Evolutionary conservation across 139 green algal genomes (phyloP).

Genomic region (Picochlorum sp.): DNA sequence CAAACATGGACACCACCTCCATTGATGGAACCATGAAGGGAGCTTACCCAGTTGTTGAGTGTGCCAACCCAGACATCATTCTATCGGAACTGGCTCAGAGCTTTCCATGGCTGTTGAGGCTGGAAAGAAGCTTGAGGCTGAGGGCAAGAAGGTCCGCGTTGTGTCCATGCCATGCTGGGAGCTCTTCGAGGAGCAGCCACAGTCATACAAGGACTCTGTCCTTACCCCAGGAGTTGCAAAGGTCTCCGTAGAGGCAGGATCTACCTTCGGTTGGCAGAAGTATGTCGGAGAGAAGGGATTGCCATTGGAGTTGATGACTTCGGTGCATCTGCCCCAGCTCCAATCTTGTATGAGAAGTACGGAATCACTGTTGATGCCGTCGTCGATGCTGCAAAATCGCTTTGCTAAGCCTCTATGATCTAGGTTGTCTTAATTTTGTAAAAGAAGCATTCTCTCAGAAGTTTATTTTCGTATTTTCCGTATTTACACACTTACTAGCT

Average conservation of each 20-base stretch:
- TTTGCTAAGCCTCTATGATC: not conserved
- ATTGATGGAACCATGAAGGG: conserved; percentile 77
- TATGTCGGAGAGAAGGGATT: conserved; percentile 71
- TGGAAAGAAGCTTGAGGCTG: conserved; percentile 63
- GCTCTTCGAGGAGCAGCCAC: conserved; percentile 89
- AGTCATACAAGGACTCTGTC: conserved; percentile 61
- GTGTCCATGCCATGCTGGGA: conserved; percentile 96
- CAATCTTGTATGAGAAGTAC: conserved; percentile 91
- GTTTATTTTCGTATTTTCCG: not conserved
- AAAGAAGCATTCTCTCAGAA: not conserved
- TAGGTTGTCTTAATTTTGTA: not conserved
- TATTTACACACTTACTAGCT: too few relatives aligned
- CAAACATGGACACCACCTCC: conserved; percentile 76
- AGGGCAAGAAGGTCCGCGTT: conserved; percentile 85
- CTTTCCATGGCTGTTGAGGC: conserved; percentile 78
- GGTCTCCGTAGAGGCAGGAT: conserved; percentile 88
- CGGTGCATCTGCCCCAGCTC: conserved; percentile 72
- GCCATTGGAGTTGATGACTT: conserved; percentile 88
- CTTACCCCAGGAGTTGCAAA: conserved; percentile 3
- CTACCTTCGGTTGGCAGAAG: conserved; percentile 86
- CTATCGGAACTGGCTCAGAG: conserved; percentile 87
- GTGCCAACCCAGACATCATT: conserved; percentile 76
- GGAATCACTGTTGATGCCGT: conserved; percentile 76
- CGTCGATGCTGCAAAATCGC: conserved; percentile 65
- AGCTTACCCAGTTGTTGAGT: conserved; percentile 78